Evolutionary conservation across 805 yeast species (phyloP), one percentile per base, ranked within the genome.

Genomic region (Jamesozyma rosinii): DNA sequence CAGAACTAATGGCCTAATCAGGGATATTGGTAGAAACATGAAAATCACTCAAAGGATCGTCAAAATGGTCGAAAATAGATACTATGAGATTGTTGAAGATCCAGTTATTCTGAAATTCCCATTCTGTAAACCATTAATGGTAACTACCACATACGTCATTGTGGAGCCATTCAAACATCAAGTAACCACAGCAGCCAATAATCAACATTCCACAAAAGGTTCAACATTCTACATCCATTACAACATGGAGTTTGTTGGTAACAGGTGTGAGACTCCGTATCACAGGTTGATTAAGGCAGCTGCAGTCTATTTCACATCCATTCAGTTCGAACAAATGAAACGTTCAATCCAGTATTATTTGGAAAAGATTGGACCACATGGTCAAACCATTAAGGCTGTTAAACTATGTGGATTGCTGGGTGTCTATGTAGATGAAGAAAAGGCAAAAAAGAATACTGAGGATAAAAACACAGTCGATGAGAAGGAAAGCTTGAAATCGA

Each of bases 321-420:
- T 46, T 19, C 56, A 51, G 37, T 46, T 43, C 19, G 34, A 39
- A 15, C 18, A 41, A 26, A 29, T 47, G 8, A 50, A 44, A 35
- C 45, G 46, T 30, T 44, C 45, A 2, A 38, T 67, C 1, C 42
- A 50, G 9, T 43, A 42, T 19, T 44, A 52, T 41, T 53, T 64
- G 17, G 57, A 49, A 21, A 57, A 54, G 32, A 59, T 75, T 11
- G 73, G 75, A 1, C 49, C 55, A 2, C 74, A 68, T 44, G 72
- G 68, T 46, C 67, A 64, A 37, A 51, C 65, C 5, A 51, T 65
- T 21, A 74, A 74, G 43, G 75, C 89, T 0, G 74, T 83, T 26
- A 75, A 76, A 51, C 57, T 74, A 8, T 82, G 72, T 59, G 95
- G 95, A 0, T 75, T 77, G 38, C 62, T 84, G 32, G 74, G 79